phyloP scores from a whole-genome alignment of 305 asterid species.

The Nicotiana rustica region DNA sequence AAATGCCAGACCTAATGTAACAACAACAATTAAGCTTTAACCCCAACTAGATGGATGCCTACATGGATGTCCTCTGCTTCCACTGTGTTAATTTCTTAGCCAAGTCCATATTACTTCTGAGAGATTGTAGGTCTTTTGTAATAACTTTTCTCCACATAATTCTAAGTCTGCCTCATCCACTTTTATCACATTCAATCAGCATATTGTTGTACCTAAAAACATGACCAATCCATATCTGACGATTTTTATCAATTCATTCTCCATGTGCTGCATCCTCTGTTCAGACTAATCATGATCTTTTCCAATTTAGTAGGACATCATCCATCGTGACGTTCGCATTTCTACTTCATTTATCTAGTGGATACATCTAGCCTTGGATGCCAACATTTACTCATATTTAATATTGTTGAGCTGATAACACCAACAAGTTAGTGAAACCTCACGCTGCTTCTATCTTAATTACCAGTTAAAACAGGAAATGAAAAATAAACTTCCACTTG shows the following conservation, averaged over 20 bases:
- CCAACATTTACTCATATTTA: background rate
- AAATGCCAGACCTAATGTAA: background rate
- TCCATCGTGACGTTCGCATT: background rate
- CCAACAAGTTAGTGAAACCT: background rate
- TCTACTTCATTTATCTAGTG: background rate
- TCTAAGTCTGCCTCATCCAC: background rate
- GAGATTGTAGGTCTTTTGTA: background rate
- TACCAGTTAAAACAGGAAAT: constrained; percentile 23
- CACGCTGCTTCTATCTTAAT: background rate
- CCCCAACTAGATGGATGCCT: constrained; percentile 3
- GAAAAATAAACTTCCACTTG: background rate
- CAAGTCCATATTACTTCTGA: background rate
- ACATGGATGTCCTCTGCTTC: constrained; percentile 2
- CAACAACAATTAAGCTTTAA: background rate
- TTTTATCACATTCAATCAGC: background rate
- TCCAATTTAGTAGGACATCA: background rate
- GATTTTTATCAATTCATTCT: background rate
- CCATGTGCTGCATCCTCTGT: background rate
- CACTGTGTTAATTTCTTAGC: background rate
- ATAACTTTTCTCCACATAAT: background rate
- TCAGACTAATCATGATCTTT: background rate
- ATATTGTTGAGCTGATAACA: background rate
- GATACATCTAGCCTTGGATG: background rate
- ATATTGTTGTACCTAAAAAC: background rate
- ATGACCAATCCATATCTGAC: background rate